Evolutionary conservation across 306 rosid species (phyloP).

Genomic region (Spatholobus suberectus): DNA sequence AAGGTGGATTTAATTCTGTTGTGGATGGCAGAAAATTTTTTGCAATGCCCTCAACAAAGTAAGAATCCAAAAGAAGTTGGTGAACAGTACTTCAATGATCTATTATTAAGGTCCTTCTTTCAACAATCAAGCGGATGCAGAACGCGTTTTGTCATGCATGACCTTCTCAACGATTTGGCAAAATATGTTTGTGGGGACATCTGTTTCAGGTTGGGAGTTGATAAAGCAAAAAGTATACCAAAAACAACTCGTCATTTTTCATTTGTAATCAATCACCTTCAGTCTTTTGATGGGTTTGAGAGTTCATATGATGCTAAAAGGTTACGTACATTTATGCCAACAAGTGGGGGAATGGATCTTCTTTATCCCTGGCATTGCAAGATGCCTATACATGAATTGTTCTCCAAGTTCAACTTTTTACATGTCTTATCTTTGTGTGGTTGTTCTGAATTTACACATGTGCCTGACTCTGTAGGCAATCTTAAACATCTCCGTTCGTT

Average conservation of each 20-base stretch:
- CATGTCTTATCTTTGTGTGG: not conserved
- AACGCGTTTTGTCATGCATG: not conserved
- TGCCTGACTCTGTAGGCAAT: not conserved
- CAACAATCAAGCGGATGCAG: not conserved
- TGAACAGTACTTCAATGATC: not conserved
- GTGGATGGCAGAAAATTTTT: constrained; percentile 24
- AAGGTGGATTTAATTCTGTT: not conserved
- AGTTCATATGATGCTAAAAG: not conserved
- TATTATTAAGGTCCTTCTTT: constrained; percentile 28
- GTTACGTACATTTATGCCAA: not conserved
- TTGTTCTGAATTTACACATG: not conserved
- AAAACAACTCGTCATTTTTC: constrained; percentile 12
- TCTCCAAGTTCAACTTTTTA: not conserved
- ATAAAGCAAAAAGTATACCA: not conserved
- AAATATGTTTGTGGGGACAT: not conserved
- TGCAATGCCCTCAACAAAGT: not conserved
- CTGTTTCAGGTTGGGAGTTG: not conserved
- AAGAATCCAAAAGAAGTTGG: not conserved
- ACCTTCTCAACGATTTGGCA: constrained; percentile 22
- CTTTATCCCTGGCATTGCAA: not conserved
- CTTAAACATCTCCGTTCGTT: constrained; percentile 5
- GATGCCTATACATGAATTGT: not conserved
- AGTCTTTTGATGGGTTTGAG: not conserved
- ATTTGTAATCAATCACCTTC: not conserved
- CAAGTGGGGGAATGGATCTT: not conserved